Percentiles rank a stretch among this genome's conserved stretches.
phyloP scores from a whole-genome alignment of 2,329 filamentous ascomycete species.

The Cryphonectria naterciae region DNA sequence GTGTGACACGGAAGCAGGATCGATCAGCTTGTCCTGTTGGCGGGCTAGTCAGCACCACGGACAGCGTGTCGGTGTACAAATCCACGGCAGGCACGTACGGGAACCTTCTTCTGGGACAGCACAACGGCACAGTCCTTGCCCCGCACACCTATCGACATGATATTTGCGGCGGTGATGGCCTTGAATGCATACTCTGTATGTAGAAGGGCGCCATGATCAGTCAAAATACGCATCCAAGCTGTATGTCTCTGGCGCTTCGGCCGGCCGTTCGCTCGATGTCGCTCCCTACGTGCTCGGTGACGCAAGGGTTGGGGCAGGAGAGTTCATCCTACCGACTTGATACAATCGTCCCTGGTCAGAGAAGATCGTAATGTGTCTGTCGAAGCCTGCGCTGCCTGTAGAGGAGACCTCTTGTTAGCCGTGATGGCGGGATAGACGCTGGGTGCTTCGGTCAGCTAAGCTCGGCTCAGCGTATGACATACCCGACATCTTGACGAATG shows the following conservation, averaged over 20 bases:
- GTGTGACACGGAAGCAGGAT: conserved; percentile 94
- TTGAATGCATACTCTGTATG: conserved; percentile 99
- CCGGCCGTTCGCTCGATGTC: conserved; percentile 3
- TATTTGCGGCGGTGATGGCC: conserved; percentile 98
- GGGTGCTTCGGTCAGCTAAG: conserved; percentile 21
- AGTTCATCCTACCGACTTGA: conserved; percentile 85
- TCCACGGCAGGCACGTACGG: conserved; percentile 63
- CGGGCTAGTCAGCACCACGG: conserved; percentile 43
- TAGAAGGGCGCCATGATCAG: conserved; percentile 28
- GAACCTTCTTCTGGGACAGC: conserved; percentile 98
- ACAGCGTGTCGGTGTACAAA: conserved; percentile 31
- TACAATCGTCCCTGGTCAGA: conserved; percentile 97
- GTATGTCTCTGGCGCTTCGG: neutral
- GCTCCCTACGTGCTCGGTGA: neutral
- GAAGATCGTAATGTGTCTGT: conserved; percentile 99
- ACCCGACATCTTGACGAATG: conserved; percentile 57
- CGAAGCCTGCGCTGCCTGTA: conserved; percentile 84
- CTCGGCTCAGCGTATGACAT: conserved; percentile 34
- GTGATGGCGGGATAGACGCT: conserved; percentile 9
- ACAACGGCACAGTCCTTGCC: conserved; percentile 98
- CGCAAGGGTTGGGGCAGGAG: conserved; percentile 2
- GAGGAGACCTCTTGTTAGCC: conserved; percentile 35
- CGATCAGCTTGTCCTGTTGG: conserved; percentile 93
- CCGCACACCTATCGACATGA: conserved; percentile 94
- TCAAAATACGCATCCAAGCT: neutral